Conservation (phyloP, 2,329 filamentous ascomycete species). For the Fusarium sp. region DNA sequence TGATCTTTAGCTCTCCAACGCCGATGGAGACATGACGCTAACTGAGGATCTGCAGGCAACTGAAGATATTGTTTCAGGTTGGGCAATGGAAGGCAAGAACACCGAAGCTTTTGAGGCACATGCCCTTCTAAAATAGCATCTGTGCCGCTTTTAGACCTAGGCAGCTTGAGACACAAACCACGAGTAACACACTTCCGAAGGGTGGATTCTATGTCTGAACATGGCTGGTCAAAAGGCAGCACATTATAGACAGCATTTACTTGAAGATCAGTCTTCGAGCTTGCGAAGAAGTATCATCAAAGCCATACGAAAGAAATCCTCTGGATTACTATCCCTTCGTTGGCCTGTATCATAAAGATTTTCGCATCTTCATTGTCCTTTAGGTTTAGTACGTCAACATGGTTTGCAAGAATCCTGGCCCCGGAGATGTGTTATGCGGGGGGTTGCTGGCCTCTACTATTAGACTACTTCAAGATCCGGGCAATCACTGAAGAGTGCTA, state of each 20-base stretch:
- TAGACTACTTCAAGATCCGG: slow-evolving; percentile 22
- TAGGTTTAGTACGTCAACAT: slow-evolving; percentile 26
- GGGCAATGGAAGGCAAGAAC: slow-evolving; percentile 29
- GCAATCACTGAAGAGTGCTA: slow-evolving; percentile 5
- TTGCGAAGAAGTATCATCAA: not conserved
- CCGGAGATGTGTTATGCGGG: slow-evolving; percentile 35
- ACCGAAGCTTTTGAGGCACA: slow-evolving; percentile 18
- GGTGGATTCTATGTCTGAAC: slow-evolving; percentile 13
- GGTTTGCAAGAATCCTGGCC: slow-evolving; percentile 24
- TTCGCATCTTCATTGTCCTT: slow-evolving; percentile 25
- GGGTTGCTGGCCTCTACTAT: slow-evolving; percentile 15
- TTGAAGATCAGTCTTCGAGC: not conserved
- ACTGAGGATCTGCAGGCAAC: slow-evolving; percentile 41
- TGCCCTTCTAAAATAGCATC: slow-evolving; percentile 15
- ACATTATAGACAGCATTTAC: not conserved
- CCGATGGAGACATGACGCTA: slow-evolving; percentile 36
- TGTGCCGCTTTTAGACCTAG: slow-evolving; percentile 26
- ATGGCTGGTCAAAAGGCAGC: not conserved
- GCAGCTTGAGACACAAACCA: slow-evolving; percentile 9
- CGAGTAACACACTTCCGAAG: not conserved
- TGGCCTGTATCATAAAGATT: not conserved
- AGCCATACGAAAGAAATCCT: not conserved
- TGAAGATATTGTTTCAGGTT: slow-evolving; percentile 46
- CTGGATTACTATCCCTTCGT: not conserved
- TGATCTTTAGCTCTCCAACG: slow-evolving; percentile 30